Conservation (phyloP, 2,329 filamentous ascomycete species). For the Neofusicoccum parvum region DNA sequence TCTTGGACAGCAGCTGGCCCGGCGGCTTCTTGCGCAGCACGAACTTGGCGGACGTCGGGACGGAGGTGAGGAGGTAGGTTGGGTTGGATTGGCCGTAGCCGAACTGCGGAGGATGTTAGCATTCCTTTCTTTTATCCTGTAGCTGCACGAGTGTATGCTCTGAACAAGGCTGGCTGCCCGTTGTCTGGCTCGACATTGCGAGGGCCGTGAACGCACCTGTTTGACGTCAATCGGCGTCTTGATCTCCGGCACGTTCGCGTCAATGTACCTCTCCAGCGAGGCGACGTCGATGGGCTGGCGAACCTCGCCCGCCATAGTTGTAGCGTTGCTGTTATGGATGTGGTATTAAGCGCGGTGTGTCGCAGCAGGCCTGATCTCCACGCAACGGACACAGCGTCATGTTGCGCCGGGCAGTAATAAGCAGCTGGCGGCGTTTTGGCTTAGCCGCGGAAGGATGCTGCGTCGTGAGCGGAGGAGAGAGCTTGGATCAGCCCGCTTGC, state of each 20-base stretch:
- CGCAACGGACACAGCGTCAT: no score
- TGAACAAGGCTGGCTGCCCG: background rate
- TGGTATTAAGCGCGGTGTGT: no score
- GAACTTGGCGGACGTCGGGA: conserved; percentile 66
- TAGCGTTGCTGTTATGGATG: no score
- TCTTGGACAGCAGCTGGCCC: conserved; percentile 88
- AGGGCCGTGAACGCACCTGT: conserved; percentile 62
- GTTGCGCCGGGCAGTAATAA: background rate
- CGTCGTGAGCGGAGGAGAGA: conserved; percentile 6
- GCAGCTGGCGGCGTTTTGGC: background rate
- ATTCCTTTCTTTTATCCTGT: background rate
- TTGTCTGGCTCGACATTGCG: background rate
- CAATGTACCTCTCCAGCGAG: conserved; percentile 78
- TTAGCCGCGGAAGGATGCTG: conserved; percentile 4
- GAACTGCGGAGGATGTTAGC: conserved; percentile 61
- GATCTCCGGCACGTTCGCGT: conserved; percentile 78
- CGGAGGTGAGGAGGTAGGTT: conserved; percentile 84
- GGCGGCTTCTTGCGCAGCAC: conserved; percentile 98
- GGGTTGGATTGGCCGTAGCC: conserved; percentile 97
- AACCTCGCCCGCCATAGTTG: conserved; percentile 77
- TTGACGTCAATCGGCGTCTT: conserved; percentile 82
- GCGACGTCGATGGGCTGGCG: conserved; percentile 86
- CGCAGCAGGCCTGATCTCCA: no score
- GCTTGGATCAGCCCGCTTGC: conserved; percentile 12
- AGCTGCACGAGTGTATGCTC: background rate